Conservation (phyloP, 768 basidiomycete genomes). For the Termitomyces sp. region DNA sequence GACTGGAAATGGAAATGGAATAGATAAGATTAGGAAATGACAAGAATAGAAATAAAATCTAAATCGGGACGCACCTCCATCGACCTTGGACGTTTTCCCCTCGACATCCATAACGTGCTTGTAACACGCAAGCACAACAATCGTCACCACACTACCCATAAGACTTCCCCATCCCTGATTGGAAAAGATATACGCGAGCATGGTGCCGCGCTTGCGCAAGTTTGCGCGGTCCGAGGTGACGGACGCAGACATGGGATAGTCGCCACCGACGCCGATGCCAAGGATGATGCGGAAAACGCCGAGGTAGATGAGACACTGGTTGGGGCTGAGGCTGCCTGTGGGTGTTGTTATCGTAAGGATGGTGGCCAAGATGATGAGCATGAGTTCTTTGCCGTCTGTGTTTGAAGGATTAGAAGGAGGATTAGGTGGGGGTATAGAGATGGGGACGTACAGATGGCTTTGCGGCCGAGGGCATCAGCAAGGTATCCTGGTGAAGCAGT, state of each 20-base stretch:
- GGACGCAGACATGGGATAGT: constrained; percentile 74
- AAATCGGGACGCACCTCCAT: constrained; percentile 44
- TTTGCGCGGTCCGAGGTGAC: constrained; percentile 63
- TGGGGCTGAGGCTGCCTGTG: constrained; percentile 50
- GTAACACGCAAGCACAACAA: constrained; percentile 61
- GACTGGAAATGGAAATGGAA: constrained; percentile 23
- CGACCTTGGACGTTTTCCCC: constrained; percentile 56
- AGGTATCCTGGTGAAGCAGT: constrained; percentile 38
- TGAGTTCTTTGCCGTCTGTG: constrained; percentile 70
- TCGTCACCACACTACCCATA: constrained; percentile 52
- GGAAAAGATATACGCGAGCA: constrained; percentile 73
- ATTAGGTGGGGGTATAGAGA: background rate
- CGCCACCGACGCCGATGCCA: constrained; percentile 75
- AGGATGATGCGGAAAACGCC: constrained; percentile 64
- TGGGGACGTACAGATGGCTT: constrained; percentile 47
- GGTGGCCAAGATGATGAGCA: constrained; percentile 75
- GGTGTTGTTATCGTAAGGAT: constrained; percentile 64
- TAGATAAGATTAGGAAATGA: background rate
- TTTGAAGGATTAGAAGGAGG: background rate
- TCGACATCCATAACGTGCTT: constrained; percentile 55
- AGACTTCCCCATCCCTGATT: constrained; percentile 79
- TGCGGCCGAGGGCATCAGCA: constrained; percentile 64
- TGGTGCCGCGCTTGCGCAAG: constrained; percentile 60
- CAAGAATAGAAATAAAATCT: background rate
- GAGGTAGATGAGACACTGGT: constrained; percentile 54